Evolutionary conservation across 495 filamentous ascomycete genomes (phyloP), one percentile per base, ranked within the genome.

Genomic region (Jackrogersella multiformis): DNA sequence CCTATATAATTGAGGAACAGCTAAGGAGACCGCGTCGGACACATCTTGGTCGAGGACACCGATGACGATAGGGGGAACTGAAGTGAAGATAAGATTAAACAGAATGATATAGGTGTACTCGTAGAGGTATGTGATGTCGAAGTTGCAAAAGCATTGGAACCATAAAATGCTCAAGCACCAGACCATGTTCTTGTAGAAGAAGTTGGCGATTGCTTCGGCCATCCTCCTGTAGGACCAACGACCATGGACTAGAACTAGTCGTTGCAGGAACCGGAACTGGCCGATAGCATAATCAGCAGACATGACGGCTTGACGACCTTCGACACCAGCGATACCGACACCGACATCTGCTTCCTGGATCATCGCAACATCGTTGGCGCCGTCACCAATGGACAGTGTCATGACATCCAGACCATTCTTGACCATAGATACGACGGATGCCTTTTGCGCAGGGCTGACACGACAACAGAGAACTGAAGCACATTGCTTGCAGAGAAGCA

Each of bases 181-280:
- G 49, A 98, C 89, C 79, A 99, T 89, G 80, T 97, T 98, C 91
- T 99, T 99, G 86, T 99, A 99, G 82, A 99, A 99, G 85, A 99
- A 99, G 75, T 99, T 99, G 72, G 93, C 92, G 68, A 94, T 97
- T 24, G 91, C 90, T 83, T 99, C 96, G 49, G 88, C 93, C 75
- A 98, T 80, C 66, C 96, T 88, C 28, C 94, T 85, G 77, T 99
- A 99, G 34, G 92, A 96, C 92, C 95, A 99, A 63, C 96, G 87
- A 36, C 96, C 96, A 76, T 99, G 96, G 28, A 99, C 94, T 44
- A 99, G 86, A 53, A 98, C 86, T 45, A 99, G 85, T 56, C 96
- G 87, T 70, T 94, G 90, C 36, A 99, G 82, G 79, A 93, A 99
- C 23, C 94, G 87, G 82, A 99, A 99, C 77, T 99, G 96, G 15